phyloP scores from a whole-genome alignment of 2,329 filamentous ascomycete genomes.

The Xylariaceae sp. region DNA sequence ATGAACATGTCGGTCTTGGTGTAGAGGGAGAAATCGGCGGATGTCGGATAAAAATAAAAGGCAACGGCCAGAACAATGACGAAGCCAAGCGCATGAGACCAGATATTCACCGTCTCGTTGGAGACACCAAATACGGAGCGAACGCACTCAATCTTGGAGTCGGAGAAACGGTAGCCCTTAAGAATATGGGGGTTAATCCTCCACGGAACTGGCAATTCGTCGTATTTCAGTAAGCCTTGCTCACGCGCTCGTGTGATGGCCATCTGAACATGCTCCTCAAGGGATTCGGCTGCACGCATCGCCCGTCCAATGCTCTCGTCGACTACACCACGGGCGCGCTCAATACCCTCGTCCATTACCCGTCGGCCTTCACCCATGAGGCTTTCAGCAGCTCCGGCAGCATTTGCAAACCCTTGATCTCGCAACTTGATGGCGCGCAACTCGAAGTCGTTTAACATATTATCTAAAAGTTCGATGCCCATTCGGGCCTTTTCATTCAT shows the following conservation, averaged over 20 bases:
- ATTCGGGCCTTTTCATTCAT: constrained; percentile 91
- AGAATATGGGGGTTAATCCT: constrained; percentile 93
- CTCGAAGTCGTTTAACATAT: constrained; percentile 86
- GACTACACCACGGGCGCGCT: constrained; percentile 75
- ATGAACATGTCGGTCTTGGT: constrained; percentile 90
- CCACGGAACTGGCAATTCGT: constrained; percentile 92
- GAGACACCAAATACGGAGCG: constrained; percentile 82
- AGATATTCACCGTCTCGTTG: constrained; percentile 97
- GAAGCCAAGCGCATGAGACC: constrained; percentile 92
- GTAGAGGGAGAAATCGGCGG: constrained; percentile 83
- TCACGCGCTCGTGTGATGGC: constrained; percentile 79
- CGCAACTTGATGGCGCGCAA: constrained; percentile 78
- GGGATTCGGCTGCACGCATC: constrained; percentile 78
- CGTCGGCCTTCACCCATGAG: constrained; percentile 81
- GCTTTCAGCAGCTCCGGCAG: constrained; percentile 70
- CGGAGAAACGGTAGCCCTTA: constrained; percentile 90
- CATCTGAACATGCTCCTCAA: constrained; percentile 84
- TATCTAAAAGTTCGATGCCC: constrained; percentile 85
- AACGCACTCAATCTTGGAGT: constrained; percentile 88
- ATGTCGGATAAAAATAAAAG: constrained; percentile 94
- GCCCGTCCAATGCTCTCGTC: constrained; percentile 84
- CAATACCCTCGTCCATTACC: constrained; percentile 80
- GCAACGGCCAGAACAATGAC: constrained; percentile 85
- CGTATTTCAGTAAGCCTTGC: constrained; percentile 83
- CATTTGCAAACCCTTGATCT: constrained; percentile 73